Evolutionary conservation across 805 yeast genomes (phyloP), one percentile per base, ranked within the genome.

Genomic region (Monosporozyma aerobia): DNA sequence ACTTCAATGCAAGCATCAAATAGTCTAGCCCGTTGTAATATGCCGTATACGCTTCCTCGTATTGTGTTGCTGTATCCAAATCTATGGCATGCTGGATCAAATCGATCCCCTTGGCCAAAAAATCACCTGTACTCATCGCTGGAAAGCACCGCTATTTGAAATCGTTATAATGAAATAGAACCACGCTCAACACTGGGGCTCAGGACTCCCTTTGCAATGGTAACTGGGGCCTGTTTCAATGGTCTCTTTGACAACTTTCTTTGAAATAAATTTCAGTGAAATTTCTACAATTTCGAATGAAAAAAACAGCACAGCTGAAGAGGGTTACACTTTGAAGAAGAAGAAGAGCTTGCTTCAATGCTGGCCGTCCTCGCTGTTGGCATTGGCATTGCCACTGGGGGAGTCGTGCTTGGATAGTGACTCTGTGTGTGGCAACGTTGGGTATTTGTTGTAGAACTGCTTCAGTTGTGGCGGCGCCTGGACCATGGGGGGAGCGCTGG

Each of bases 21-120:
- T 94, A 94, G 69, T 94, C 98, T 52, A 94, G 75, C 1, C 97
- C 97, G 62, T 87, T 87, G 73, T 87, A 90, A 70, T 94, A 94
- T 47, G 88, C 78, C 55, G 89, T 87, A 69, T 92, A 92, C 0
- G 99, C 98, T 59, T 94, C 98, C 51, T 88, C 96, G 62, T 90
- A 92, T 58, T 84, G 78, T 50, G 92, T 84, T 25, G 90, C 90
- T 16, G 88, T 82, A 67, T 94, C 99, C 5, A 95, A 89, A 66
- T 90, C 97, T 52, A 94, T 90, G 25, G 99, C 99, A 69, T 85
- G 85, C 65, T 90, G 95, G 19, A 94, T 95, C 39, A 90, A 77
- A 57, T 90, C 97, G 25, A 94, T 90, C n/a, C 97, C 99, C 67
- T 94, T 94, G 54, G 86, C 83, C 44, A 94, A 77, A 67, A 92